phyloP scores from a whole-genome alignment of 805 yeast species.

The Kuraishia molischiana region DNA sequence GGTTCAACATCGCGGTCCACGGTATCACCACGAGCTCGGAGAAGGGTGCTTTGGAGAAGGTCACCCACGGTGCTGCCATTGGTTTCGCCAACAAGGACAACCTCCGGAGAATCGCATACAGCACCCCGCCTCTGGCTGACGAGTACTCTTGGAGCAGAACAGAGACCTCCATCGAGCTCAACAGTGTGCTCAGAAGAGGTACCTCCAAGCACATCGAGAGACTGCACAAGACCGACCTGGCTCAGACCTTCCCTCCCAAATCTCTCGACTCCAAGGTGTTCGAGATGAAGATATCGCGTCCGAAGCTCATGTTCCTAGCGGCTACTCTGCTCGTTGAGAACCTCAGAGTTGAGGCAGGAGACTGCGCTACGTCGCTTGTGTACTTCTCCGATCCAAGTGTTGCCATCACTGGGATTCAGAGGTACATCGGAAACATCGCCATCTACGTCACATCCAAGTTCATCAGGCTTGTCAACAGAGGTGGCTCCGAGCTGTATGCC shows the following conservation, averaged over 20 bases:
- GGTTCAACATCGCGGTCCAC: conserved; percentile 92
- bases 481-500: conserved; percentile 45
- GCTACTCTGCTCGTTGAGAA: conserved; percentile 74
- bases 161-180: conserved; percentile 87
- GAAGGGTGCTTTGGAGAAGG: conserved; percentile 31
- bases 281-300: conserved; percentile 47
- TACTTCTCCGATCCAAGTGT: conserved; percentile 86
- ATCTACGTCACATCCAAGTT: conserved; percentile 48
- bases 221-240: conserved; percentile 57
- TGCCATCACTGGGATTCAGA: conserved; percentile 55
- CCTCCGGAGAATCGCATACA: conserved; percentile 68
- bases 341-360: conserved; percentile 70
- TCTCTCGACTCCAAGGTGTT: conserved; percentile 30
- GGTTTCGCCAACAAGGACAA: conserved; percentile 24
- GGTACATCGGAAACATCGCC: conserved; percentile 57
- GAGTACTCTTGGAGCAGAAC: conserved; percentile 72
- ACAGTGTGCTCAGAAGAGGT: conserved; percentile 83
- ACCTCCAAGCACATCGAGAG: conserved; percentile 74
- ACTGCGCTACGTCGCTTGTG: conserved; percentile 63
- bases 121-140: conserved; percentile 81
- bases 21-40: conserved; percentile 65
- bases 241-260: conserved; percentile 37
- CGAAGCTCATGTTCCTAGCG: conserved; percentile 81
- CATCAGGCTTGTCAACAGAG: conserved; percentile 37
- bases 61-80: too few relatives aligned